Percentiles rank a stretch among this genome's conserved stretches.
These are phyloP conservation scores for Aspergillus caelatus DNA, from an alignment of 2,329 filamentous ascomycete species.

Conservation along the genomic window DNA sequence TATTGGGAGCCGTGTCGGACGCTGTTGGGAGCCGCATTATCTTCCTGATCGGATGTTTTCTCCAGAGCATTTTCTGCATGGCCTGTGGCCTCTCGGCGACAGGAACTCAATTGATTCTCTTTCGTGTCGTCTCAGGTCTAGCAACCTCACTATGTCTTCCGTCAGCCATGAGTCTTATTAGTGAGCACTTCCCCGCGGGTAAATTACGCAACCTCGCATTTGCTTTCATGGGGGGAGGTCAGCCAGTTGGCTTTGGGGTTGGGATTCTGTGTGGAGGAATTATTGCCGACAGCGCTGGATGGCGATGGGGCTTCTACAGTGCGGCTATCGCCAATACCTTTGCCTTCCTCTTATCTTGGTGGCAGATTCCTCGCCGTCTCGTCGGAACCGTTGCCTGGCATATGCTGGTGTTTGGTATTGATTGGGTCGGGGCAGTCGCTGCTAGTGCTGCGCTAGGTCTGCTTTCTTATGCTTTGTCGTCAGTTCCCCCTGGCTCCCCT, in stretches of 20 bases:
- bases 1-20: slow-evolving; percentile 54
- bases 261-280: slow-evolving; percentile 32
- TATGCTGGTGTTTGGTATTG: slow-evolving; percentile 34
- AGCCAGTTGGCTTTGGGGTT: slow-evolving; percentile 14
- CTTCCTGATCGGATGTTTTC: slow-evolving; percentile 48
- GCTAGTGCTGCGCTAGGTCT: slow-evolving; percentile 49
- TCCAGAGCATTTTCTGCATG: slow-evolving; percentile 45
- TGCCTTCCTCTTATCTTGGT: not conserved
- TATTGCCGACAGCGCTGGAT: slow-evolving; percentile 46
- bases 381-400: slow-evolving; percentile 12
- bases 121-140: slow-evolving; percentile 49
- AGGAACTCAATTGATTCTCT: slow-evolving; percentile 44
- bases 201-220: slow-evolving; percentile 53
- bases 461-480: slow-evolving; percentile 50
- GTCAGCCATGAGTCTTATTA: slow-evolving; percentile 51
- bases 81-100: slow-evolving; percentile 37
- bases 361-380: slow-evolving; percentile 30
- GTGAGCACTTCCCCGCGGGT: slow-evolving; percentile 46
- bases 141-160: slow-evolving; percentile 49
- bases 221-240: slow-evolving; percentile 25
- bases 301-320: slow-evolving; percentile 53
- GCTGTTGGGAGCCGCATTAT: slow-evolving; percentile 49
- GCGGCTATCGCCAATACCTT: slow-evolving; percentile 37
- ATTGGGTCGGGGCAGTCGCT: slow-evolving; percentile 53
- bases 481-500: slow-evolving; percentile 1